These are phyloP conservation scores for Aspergillus pseudoglaucus DNA, from an alignment of 2,329 filamentous ascomycete species.

Conservation along the genomic window DNA sequence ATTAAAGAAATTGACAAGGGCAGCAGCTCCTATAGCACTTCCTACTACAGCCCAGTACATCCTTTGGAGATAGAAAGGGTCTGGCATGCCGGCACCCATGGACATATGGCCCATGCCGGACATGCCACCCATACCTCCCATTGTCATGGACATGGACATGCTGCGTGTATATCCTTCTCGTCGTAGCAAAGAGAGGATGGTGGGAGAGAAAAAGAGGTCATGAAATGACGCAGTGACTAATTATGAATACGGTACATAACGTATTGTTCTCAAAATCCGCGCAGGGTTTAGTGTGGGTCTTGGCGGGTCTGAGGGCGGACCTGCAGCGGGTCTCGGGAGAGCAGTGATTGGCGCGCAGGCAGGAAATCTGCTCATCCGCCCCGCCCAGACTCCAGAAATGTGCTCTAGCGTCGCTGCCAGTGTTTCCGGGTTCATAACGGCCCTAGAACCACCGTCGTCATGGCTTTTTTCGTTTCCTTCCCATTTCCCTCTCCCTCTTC, in stretches of 20 bases:
- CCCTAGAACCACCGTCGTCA: not conserved
- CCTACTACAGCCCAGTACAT: conserved; percentile 50
- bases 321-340: not conserved
- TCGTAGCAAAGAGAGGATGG: no score
- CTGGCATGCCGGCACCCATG: conserved; percentile 39
- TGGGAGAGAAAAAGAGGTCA: not conserved
- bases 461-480: conserved; percentile 6
- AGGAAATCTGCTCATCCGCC: conserved; percentile 3
- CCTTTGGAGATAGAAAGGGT: conserved; percentile 43
- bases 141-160: conserved; percentile 11
- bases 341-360: not conserved
- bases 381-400: conserved; percentile 7
- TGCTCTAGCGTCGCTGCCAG: conserved; percentile 11
- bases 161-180: no score
- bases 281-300: no score
- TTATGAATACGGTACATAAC: no score
- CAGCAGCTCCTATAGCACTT: conserved; percentile 28
- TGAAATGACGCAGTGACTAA: not conserved
- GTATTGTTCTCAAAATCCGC: no score
- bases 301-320: not conserved
- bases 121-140: conserved; percentile 18
- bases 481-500: not conserved
- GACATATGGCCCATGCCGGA: conserved; percentile 33
- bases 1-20: conserved; percentile 39
- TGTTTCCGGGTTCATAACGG: not conserved